A percentile compares a stretch with the other conserved stretches of the same genome.
phyloP scores from a whole-genome alignment of 2,329 filamentous ascomycete genomes.

The Zymoseptoria brevis region DNA sequence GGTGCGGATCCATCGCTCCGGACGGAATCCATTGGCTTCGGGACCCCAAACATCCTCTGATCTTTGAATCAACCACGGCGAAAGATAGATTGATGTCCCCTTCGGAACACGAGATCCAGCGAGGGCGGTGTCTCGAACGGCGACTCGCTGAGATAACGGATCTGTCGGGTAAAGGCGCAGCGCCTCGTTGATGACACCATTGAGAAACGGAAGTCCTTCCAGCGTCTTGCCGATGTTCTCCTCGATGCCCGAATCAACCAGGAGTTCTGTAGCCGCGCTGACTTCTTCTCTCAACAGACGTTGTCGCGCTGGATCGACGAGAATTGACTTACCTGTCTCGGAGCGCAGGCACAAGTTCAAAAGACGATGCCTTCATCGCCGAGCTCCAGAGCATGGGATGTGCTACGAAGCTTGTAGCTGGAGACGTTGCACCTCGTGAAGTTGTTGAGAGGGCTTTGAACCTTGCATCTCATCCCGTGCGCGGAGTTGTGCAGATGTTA shows the following conservation, averaged over 20 bases:
- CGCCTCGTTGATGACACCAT: slow-evolving; percentile 63
- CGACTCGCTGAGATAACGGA: slow-evolving; percentile 11
- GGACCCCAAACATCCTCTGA: slow-evolving; percentile 25
- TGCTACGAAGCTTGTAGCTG: neutral
- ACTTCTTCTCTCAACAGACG: slow-evolving; percentile 29
- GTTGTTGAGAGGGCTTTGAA: slow-evolving; percentile 1
- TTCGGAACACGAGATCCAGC: slow-evolving; percentile 4
- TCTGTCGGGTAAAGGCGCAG: slow-evolving; percentile 17
- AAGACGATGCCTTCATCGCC: slow-evolving; percentile 1
- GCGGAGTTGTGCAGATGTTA: slow-evolving; percentile 7
- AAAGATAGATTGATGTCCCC: slow-evolving; percentile 54
- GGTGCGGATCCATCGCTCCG: slow-evolving; percentile 38
- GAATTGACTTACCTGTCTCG: slow-evolving; percentile 14
- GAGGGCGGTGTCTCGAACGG: slow-evolving; percentile 14
- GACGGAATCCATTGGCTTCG: slow-evolving; percentile 25
- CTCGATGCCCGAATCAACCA: slow-evolving; percentile 29
- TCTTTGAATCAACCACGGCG: slow-evolving; percentile 33
- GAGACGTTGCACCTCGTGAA: neutral
- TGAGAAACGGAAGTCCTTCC: slow-evolving; percentile 65
- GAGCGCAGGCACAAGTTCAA: neutral
- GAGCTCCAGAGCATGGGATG: slow-evolving; percentile 3
- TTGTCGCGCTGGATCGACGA: slow-evolving; percentile 38
- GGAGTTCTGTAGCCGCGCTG: slow-evolving; percentile 33
- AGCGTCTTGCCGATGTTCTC: slow-evolving; percentile 47
- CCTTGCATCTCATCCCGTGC: neutral